Conservation (phyloP, 2,329 filamentous ascomycete species). For the Aspergillus pseudonomiae region DNA sequence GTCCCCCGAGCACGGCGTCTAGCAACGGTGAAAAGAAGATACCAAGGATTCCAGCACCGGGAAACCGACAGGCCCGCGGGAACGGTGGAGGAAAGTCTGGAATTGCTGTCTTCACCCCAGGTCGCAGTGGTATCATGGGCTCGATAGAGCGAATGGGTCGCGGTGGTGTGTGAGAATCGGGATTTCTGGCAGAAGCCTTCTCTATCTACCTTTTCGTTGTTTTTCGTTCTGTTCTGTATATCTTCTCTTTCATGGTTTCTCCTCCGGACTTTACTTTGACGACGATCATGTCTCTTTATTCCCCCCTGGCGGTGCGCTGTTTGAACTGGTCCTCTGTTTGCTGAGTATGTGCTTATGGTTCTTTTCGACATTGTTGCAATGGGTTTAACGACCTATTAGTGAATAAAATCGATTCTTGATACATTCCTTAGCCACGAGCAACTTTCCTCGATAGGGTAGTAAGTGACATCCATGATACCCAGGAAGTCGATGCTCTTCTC, state of each 20-base stretch:
- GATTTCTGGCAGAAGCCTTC: background rate
- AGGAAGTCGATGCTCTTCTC: background rate
- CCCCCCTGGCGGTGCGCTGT: background rate
- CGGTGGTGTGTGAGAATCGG: conserved; percentile 25
- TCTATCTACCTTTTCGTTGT: background rate
- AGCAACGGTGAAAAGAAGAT: conserved; percentile 32
- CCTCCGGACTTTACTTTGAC: background rate
- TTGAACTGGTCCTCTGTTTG: background rate
- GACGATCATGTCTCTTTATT: conserved; percentile 6
- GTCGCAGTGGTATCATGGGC: conserved; percentile 75
- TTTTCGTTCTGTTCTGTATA: background rate
- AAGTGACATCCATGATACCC: background rate
- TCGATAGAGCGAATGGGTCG: conserved; percentile 88
- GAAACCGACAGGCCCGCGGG: conserved; percentile 32
- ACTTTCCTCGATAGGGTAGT: background rate
- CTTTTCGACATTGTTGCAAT: background rate
- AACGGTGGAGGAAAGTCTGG: conserved; percentile 42
- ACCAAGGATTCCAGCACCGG: conserved; percentile 35
- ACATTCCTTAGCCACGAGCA: background rate
- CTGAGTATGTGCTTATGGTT: background rate
- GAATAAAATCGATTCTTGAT: background rate
- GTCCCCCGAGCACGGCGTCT: conserved; percentile 31
- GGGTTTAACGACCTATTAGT: background rate
- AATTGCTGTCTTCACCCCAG: conserved; percentile 41
- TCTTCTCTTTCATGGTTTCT: background rate